These are phyloP conservation scores for Pythium folliculosum DNA, from an alignment of 352 stramenopile species.

Conservation along the genomic window DNA sequence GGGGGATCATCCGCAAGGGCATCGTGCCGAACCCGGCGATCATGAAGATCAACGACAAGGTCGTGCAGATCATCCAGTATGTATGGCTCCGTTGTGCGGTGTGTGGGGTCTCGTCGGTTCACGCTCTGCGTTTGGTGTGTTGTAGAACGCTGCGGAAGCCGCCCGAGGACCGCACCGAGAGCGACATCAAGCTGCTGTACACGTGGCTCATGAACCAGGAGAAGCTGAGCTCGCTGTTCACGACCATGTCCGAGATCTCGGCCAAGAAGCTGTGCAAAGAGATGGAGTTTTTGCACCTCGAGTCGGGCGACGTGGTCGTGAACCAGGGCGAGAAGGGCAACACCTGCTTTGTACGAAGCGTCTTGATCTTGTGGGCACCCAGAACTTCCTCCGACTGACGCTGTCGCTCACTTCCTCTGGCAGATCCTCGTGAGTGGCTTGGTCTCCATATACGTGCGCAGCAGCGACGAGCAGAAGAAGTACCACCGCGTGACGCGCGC, in stretches of 20 bases:
- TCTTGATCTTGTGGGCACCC: neutral
- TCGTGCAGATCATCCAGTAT: constrained; percentile 71
- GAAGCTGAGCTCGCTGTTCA: constrained; percentile 85
- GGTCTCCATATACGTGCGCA: constrained; percentile 73
- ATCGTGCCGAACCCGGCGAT: constrained; percentile 50
- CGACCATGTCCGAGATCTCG: constrained; percentile 83
- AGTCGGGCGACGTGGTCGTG: constrained; percentile 68
- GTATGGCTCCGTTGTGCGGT: neutral
- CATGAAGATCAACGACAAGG: constrained; percentile 61
- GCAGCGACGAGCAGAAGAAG: constrained; percentile 65
- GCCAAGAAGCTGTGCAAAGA: constrained; percentile 86
- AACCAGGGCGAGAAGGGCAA: constrained; percentile 85
- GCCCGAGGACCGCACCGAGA: constrained; percentile 66
- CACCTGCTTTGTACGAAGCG: constrained; percentile 84
- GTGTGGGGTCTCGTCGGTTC: neutral
- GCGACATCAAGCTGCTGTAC: constrained; percentile 81
- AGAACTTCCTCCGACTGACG: no score
- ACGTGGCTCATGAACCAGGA: constrained; percentile 87
- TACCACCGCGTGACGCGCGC: constrained; percentile 54
- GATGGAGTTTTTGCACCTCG: constrained; percentile 82
- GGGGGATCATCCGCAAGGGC: constrained; percentile 29
- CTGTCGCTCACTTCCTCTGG: neutral
- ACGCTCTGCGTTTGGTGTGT: no score
- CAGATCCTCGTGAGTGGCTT: constrained; percentile 84
- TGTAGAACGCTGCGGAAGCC: constrained; percentile 68